A percentile compares a stretch with the other conserved stretches of the same genome.
Conservation (phyloP, 2,329 filamentous ascomycete genomes). For the Fusarium virguliforme region DNA sequence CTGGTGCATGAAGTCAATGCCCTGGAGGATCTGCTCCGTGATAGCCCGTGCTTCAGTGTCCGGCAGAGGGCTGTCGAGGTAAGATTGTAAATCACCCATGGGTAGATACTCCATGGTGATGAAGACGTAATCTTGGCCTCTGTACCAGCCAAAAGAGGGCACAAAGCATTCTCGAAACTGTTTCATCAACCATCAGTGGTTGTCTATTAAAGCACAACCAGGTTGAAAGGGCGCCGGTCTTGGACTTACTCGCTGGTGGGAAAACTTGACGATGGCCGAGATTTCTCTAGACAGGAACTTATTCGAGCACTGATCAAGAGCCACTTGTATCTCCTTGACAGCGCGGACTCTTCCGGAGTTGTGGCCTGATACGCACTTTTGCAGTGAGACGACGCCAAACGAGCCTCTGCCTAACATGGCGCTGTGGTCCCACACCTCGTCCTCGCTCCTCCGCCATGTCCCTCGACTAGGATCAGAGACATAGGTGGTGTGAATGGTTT, state of each 20-base stretch:
- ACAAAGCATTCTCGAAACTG: conserved; percentile 18
- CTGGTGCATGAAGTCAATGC: conserved; percentile 16
- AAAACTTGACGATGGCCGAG: conserved; percentile 13
- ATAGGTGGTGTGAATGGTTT: neutral
- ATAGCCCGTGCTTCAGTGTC: neutral
- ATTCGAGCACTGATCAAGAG: too few relatives aligned
- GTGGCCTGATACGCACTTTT: neutral
- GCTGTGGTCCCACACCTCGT: neutral
- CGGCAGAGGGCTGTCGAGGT: neutral
- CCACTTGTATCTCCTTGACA: conserved; percentile 12
- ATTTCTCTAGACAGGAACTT: conserved; percentile 10
- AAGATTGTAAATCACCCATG: neutral
- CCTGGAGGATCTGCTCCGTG: neutral
- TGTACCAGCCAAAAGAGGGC: conserved; percentile 14
- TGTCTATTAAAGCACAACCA: neutral
- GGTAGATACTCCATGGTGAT: conserved; percentile 22
- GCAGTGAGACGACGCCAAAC: neutral
- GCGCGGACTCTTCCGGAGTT: neutral
- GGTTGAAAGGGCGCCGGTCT: neutral
- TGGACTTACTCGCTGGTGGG: neutral
- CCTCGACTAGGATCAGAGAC: neutral
- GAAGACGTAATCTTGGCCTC: neutral
- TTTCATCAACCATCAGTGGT: neutral
- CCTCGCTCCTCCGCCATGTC: neutral
- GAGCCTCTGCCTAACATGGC: neutral